Conservation (phyloP, 257 asterid genomes). For the Nemophila menziesii region DNA sequence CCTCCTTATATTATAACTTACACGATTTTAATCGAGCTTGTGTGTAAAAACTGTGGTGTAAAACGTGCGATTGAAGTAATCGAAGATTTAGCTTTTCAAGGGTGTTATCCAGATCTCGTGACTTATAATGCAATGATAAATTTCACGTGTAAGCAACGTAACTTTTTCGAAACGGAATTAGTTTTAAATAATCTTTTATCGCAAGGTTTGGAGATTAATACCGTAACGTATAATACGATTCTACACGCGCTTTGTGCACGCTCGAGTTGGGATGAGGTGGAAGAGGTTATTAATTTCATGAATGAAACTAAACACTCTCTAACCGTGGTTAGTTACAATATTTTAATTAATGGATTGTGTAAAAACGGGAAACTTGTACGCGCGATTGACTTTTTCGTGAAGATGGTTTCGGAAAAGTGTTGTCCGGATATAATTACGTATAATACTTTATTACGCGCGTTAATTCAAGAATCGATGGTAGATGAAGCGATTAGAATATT, state of each 20-base stretch:
- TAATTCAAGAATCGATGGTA: constrained; percentile 47
- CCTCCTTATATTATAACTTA: constrained; percentile 64
- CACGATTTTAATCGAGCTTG: constrained; percentile 57
- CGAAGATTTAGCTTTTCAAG: constrained; percentile 75
- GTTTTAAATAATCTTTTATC: constrained; percentile 41
- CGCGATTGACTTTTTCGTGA: constrained; percentile 48
- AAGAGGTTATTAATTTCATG: constrained; percentile 51
- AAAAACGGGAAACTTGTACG: constrained; percentile 58
- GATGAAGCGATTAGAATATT: constrained; percentile 58
- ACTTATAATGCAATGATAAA: constrained; percentile 66
- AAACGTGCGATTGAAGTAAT: constrained; percentile 49
- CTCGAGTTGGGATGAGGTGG: constrained; percentile 56
- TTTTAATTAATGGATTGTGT: constrained; percentile 64
- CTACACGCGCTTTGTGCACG: constrained; percentile 56
- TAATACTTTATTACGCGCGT: constrained; percentile 64
- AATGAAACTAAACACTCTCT: constrained; percentile 47
- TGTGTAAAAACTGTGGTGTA: constrained; percentile 48
- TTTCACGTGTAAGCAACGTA: constrained; percentile 51
- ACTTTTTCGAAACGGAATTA: constrained; percentile 36
- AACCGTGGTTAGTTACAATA: constrained; percentile 56
- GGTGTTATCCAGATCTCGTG: constrained; percentile 79
- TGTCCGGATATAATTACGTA: constrained; percentile 68
- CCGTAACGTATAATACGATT: constrained; percentile 64
- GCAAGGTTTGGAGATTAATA: constrained; percentile 58
- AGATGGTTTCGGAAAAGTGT: constrained; percentile 42